Base-by-base conservation (phyloP, 345 rosid genomes). In the Limnanthes douglasii region DNA sequence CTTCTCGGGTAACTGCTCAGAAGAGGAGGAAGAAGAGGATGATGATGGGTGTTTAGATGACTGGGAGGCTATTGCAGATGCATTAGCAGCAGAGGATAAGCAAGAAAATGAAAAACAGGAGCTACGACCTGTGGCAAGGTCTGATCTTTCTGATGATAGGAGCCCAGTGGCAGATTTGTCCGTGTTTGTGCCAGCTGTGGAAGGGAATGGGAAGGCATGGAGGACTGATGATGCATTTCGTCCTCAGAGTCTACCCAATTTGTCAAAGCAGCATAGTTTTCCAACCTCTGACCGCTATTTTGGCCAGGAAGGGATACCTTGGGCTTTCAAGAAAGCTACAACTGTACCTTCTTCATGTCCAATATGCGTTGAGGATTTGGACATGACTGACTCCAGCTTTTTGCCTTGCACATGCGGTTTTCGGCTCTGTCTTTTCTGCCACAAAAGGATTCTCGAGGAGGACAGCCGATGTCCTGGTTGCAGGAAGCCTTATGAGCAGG, bases 401-500 rank as follows among this genome's bases (percentile, higher is more conserved):
- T 60, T 76, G 47, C 97, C 97, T 4, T 88, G 97, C 60, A 54
- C 56, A 14, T 88, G 97, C 15, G 86, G 97, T 33, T 88, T 83
- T 39, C 63, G 77, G 41, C 78, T 88, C 36, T 88, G 97, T 40
- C 82, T 88, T 22, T 88, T 88, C 60, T 88, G 97, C 61, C 86
- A 88, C 69, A 79, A 83, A 68, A 78, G 81, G 45, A 88, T 88
- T 48, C 78, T 79, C 5, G 85, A 88, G 40, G 88, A 68, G 39
- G 94, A 88, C 61, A 80, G 81, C n/a, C 78, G 97, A n/a, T 88
- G 97, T 68, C 97, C 97, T 4, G 93, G 85, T 40, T 88, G 97
- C 57, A 73, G 97, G 66, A 76, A 79, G 59, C 74, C 72, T 0
- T 88, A 88, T 18, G 65, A 71, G 10, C 70, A 18, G 34, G 59